These are phyloP conservation scores for Zalaria sp. DNA, from an alignment of 2,329 filamentous ascomycete species.

Conservation along the genomic window DNA sequence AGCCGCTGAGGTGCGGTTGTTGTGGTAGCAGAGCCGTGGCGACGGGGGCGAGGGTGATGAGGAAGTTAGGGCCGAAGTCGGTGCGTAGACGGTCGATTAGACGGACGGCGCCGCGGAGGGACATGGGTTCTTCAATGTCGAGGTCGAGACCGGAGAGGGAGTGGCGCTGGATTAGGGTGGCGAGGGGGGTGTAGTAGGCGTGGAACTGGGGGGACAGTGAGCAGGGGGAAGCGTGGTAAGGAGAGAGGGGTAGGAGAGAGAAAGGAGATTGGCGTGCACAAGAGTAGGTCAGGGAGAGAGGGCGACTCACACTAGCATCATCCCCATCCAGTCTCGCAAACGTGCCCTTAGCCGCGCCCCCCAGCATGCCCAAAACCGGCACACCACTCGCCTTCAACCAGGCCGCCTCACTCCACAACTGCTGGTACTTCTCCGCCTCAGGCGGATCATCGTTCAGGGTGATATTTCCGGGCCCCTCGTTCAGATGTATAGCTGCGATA, in stretches of 20 bases:
- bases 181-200: slow-evolving; percentile 55
- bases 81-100: slow-evolving; percentile 33
- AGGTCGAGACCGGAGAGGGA: slow-evolving; percentile 59
- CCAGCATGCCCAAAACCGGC: slow-evolving; percentile 75
- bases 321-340: slow-evolving; percentile 48
- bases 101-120: slow-evolving; percentile 45
- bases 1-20: slow-evolving; percentile 58
- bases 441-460: slow-evolving; percentile 72
- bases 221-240: neutral
- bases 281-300: neutral
- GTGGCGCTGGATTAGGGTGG: slow-evolving; percentile 47
- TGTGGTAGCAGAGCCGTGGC: slow-evolving; percentile 53
- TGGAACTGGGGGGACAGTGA: slow-evolving; percentile 45
- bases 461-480: slow-evolving; percentile 49
- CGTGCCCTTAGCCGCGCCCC: slow-evolving; percentile 66
- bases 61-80: slow-evolving; percentile 57
- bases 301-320: slow-evolving; percentile 22
- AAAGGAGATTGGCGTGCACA: neutral
- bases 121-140: slow-evolving; percentile 67
- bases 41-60: slow-evolving; percentile 72
- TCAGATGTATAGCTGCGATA: slow-evolving; percentile 74
- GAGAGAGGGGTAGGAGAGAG: neutral
- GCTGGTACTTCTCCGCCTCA: slow-evolving; percentile 47
- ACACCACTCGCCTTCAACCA: slow-evolving; percentile 59
- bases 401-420: slow-evolving; percentile 66